phyloP scores from a whole-genome alignment of 306 rosid genomes.

The Fagus sylvatica region DNA sequence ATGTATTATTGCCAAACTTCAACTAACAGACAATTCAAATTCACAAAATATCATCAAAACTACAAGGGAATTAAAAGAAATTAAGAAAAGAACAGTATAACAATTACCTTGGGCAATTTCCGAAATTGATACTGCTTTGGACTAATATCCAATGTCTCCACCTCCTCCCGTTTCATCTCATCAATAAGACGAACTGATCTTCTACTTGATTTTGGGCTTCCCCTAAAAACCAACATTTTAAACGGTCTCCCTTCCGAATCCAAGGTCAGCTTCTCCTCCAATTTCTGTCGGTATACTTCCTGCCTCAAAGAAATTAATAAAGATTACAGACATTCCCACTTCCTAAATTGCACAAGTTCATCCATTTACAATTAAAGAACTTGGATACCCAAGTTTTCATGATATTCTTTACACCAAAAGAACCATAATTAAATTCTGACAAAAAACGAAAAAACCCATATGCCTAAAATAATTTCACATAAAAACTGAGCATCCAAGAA shows the following conservation, averaged over 20 bases:
- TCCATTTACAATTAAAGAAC: background rate
- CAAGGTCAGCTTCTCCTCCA: slow-evolving; percentile 54
- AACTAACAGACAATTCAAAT: background rate
- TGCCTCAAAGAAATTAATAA: slow-evolving; percentile 16
- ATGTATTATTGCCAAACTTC: background rate
- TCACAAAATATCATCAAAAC: background rate
- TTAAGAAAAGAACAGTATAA: background rate
- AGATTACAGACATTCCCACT: background rate
- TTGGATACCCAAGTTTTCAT: background rate
- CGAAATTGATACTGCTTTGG: slow-evolving; percentile 34
- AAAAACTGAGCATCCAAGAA: background rate
- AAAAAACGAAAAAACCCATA: background rate
- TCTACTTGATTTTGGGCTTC: slow-evolving; percentile 71
- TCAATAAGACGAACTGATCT: slow-evolving; percentile 55
- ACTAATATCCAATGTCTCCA: slow-evolving; percentile 29
- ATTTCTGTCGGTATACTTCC: slow-evolving; percentile 58
- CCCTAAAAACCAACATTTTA: slow-evolving; percentile 76
- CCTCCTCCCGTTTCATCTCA: slow-evolving; percentile 57
- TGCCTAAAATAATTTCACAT: background rate
- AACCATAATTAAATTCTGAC: background rate
- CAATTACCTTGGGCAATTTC: slow-evolving; percentile 57
- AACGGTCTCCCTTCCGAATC: slow-evolving; percentile 77
- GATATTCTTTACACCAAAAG: background rate
- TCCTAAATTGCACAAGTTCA: background rate
- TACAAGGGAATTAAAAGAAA: background rate